phyloP scores from a whole-genome alignment of 2,329 filamentous ascomycete genomes.

The Hymenoscyphus fructigenus region DNA sequence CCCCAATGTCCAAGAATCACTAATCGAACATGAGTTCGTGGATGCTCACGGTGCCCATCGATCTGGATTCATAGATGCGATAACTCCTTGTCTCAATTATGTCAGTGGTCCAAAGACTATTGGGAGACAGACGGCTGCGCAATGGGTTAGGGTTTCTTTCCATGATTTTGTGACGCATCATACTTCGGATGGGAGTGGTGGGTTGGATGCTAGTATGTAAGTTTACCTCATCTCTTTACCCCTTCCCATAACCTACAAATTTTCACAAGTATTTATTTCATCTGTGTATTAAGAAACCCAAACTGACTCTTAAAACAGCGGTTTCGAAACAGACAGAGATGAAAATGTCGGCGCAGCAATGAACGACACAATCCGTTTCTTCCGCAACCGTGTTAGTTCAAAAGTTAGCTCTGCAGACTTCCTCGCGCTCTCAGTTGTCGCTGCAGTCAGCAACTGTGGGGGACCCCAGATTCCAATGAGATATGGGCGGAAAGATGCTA shows the following conservation, averaged over 20 bases:
- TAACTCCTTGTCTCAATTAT: conserved; percentile 56
- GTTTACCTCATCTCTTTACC: background rate
- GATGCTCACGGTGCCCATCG: conserved; percentile 26
- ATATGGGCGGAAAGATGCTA: conserved; percentile 54
- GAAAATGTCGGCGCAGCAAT: conserved; percentile 59
- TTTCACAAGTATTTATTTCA: too few species aligned
- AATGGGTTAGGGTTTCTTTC: conserved; percentile 60
- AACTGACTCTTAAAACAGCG: conserved; percentile 21
- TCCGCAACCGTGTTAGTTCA: conserved; percentile 22
- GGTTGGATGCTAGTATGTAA: conserved; percentile 56
- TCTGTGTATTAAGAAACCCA: too few species aligned
- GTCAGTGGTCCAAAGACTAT: conserved; percentile 49
- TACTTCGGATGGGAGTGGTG: conserved; percentile 47
- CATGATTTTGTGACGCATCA: conserved; percentile 60
- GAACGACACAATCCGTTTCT: conserved; percentile 31
- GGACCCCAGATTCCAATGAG: conserved; percentile 53
- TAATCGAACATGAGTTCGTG: conserved; percentile 27
- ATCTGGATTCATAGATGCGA: conserved; percentile 49
- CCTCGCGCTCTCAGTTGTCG: conserved; percentile 51
- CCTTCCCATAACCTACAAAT: too few species aligned
- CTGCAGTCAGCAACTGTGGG: conserved; percentile 58
- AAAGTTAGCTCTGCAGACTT: conserved; percentile 38
- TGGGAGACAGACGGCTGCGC: conserved; percentile 56
- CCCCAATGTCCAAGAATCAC: conserved; percentile 21
- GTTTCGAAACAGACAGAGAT: conserved; percentile 54